A percentile compares a stretch with the other conserved stretches of the same genome.
Conservation (phyloP, 345 rosid genomes). For the Hibiscus trionum region DNA sequence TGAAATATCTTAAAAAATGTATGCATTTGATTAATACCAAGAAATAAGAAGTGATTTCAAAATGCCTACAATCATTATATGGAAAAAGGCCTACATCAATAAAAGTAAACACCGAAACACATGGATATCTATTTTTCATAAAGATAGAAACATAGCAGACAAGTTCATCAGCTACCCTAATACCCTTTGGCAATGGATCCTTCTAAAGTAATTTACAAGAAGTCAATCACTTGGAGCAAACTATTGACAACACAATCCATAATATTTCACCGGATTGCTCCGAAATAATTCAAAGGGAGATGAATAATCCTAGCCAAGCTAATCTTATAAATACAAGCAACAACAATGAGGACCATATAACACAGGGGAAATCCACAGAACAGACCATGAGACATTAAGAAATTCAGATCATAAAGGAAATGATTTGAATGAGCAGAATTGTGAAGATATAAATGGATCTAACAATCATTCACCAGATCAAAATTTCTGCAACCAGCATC, state of each 20-base stretch:
- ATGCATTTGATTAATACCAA: background rate
- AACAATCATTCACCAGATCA: background rate
- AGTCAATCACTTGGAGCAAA: background rate
- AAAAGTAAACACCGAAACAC: background rate
- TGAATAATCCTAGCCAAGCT: background rate
- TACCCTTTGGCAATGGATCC: background rate
- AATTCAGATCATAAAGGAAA: background rate
- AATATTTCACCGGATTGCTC: background rate
- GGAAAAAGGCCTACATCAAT: background rate
- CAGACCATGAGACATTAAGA: background rate
- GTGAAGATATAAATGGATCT: background rate
- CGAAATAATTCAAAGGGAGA: background rate
- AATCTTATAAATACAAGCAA: background rate
- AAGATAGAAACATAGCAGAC: background rate
- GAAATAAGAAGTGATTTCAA: slow-evolving; percentile 4
- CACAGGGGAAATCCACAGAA: background rate
- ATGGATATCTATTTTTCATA: background rate
- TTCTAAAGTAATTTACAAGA: background rate
- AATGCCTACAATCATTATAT: background rate
- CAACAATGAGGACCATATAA: background rate
- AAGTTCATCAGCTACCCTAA: background rate
- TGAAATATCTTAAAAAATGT: background rate
- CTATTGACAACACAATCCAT: background rate
- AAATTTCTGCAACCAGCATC: background rate
- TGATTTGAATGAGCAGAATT: background rate